Evolutionary conservation across 257 asterid genomes (phyloP), one percentile per base, ranked within the genome.

Genomic region (Orobanche coerulescens): DNA sequence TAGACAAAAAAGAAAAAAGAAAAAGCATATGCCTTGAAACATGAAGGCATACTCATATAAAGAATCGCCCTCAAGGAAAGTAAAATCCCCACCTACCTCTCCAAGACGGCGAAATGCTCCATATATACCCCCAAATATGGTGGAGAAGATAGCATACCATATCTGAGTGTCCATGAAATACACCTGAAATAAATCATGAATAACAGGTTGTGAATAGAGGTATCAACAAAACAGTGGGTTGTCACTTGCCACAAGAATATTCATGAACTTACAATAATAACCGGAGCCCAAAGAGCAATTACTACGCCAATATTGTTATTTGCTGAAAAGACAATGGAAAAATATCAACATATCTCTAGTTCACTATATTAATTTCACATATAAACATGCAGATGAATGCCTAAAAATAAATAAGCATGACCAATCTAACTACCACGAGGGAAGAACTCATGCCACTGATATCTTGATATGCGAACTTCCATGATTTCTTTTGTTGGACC

Each of bases 101-200:
- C 98, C 98, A 57, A 91, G 93, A 54, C 98, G 96, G 44, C 98
- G 96, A 75, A 91, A 91, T 50, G 98, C 98, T 33, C 98, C 98
- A 79, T 88, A 92, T 76, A 92, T 84, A 28, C 98, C 98, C 23
- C 98, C 98, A 81, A 85, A 84, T 79, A 88, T 82, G 55, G 98
- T 92, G 75, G 98, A 88, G 86, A 92, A 92, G 58, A 92, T 92
- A 56, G 98, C 98, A 78, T 92, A 92, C 98, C 98, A 92, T 61
- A 92, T 92, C 73, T 92, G 98, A 57, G 86, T 82, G 74, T 92
- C 98, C 96, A 92, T 88, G 77, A 92, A 92, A 73, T 92, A 92
- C 58, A 92, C 98, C 98, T 92, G 84, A 51, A 71, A 62, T 67
- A 23, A 58, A 62, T 61, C 73, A 66, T 72, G 30, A 59, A 40